Evolutionary conservation across 2,329 filamentous ascomycete genomes (phyloP).

Genomic region (Leptographium lundbergii): DNA sequence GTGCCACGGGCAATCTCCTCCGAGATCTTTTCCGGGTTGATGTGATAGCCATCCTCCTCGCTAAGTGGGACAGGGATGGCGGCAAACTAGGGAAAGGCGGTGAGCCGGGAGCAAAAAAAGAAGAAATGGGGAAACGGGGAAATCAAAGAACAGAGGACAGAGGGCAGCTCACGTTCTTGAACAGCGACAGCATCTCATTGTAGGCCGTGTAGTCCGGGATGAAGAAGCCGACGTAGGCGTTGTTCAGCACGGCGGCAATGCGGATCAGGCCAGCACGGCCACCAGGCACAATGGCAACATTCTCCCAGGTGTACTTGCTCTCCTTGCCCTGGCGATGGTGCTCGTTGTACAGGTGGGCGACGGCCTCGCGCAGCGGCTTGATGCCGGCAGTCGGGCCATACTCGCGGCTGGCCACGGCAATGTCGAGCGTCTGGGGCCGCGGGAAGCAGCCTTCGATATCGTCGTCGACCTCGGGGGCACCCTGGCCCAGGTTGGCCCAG

Average conservation of each 20-base stretch:
- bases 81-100: constrained; percentile 46
- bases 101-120: not conserved
- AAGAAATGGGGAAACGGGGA: not conserved
- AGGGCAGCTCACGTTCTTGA: constrained; percentile 59
- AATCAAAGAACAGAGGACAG: not conserved
- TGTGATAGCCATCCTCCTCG: constrained; percentile 80
- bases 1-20: constrained; percentile 81
- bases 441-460: constrained; percentile 84
- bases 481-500: constrained; percentile 93
- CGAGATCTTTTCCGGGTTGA: constrained; percentile 84
- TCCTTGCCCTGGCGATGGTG: constrained; percentile 79
- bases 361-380: constrained; percentile 76
- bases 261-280: constrained; percentile 86
- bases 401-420: constrained; percentile 68
- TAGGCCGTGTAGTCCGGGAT: constrained; percentile 94
- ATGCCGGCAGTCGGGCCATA: constrained; percentile 93
- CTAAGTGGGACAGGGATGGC: constrained; percentile 77
- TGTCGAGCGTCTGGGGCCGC: constrained; percentile 64
- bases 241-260: constrained; percentile 87
- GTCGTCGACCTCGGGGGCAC: constrained; percentile 85
- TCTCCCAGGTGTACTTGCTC: constrained; percentile 92
- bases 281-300: constrained; percentile 90
- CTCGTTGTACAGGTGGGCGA: constrained; percentile 85
- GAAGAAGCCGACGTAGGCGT: constrained; percentile 87
- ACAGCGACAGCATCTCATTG: constrained; percentile 91